These are phyloP conservation scores for Thalassiosira ordinaria DNA, from an alignment of 352 stramenopile genomes.

Conservation along the genomic window DNA sequence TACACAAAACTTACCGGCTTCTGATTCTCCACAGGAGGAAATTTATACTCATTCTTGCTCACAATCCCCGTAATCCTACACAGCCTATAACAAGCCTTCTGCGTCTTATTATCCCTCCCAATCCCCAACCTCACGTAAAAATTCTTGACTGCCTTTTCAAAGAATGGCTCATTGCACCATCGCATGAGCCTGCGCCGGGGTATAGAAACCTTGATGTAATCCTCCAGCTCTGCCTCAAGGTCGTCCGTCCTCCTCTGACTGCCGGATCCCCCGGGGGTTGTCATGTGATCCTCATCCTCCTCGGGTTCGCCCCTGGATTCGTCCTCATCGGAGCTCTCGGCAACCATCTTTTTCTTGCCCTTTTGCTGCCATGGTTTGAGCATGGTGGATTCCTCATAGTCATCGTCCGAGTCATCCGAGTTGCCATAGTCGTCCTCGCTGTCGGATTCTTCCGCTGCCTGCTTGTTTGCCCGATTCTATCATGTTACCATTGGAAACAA, in stretches of 20 bases:
- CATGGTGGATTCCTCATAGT: slow-evolving; percentile 70
- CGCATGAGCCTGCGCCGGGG: slow-evolving; percentile 71
- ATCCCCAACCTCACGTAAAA: slow-evolving; percentile 84
- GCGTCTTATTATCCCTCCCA: slow-evolving; percentile 76
- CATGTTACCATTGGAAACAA: slow-evolving; percentile 1
- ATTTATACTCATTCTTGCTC: slow-evolving; percentile 71
- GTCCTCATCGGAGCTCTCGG: slow-evolving; percentile 39
- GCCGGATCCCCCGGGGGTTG: slow-evolving; percentile 3
- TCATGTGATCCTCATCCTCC: slow-evolving; percentile 35
- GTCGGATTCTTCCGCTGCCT: slow-evolving; percentile 62
- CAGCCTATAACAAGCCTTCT: slow-evolving; percentile 82
- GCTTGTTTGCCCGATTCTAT: slow-evolving; percentile 55
- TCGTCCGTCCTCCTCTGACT: slow-evolving; percentile 47
- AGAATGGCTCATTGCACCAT: slow-evolving; percentile 87
- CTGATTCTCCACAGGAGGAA: slow-evolving; percentile 63
- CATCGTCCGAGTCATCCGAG: slow-evolving; percentile 78
- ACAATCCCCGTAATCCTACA: slow-evolving; percentile 88
- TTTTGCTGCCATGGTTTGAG: slow-evolving; percentile 81
- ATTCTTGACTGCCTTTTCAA: slow-evolving; percentile 78
- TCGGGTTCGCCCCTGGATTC: slow-evolving; percentile 13
- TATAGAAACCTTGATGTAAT: slow-evolving; percentile 79
- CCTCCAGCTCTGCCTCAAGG: slow-evolving; percentile 72
- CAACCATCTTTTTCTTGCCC: slow-evolving; percentile 30
- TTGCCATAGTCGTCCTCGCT: slow-evolving; percentile 78
- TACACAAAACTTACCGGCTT: slow-evolving; percentile 62